Conservation (phyloP, 176 grass and related monocot genomes). For the Oryza australiensis region DNA sequence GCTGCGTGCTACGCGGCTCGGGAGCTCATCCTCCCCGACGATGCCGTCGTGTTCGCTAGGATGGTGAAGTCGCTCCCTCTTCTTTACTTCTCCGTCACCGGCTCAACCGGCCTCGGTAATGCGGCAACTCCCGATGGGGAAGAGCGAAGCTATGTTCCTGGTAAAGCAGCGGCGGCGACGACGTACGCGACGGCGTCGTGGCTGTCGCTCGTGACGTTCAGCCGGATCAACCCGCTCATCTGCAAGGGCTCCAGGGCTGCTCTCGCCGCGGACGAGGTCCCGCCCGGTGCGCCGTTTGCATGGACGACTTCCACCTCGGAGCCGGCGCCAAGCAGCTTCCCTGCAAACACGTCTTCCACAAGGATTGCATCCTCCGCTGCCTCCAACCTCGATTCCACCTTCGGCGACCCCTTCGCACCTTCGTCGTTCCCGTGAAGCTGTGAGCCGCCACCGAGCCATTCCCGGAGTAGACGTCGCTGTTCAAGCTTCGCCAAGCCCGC, state of each 20-base stretch:
- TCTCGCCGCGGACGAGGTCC: conserved; percentile 41
- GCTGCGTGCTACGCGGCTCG: conserved; percentile 23
- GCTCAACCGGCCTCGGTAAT: conserved; percentile 10
- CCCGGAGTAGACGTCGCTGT: no score
- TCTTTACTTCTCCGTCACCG: conserved; percentile 22
- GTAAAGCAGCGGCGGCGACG: neutral
- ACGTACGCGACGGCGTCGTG: conserved; percentile 53
- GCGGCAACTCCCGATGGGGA: neutral
- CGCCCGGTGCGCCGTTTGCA: conserved; percentile 78
- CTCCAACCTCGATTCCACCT: no score
- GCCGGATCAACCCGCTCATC: conserved; percentile 65
- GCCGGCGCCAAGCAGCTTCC: conserved; percentile 73
- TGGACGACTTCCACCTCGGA: conserved; percentile 73
- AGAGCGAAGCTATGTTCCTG: neutral
- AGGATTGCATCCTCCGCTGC: conserved; percentile 91
- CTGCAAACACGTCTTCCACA: conserved; percentile 93
- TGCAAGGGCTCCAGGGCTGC: conserved; percentile 39
- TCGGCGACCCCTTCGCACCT: no score
- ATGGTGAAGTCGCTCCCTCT: conserved; percentile 41
- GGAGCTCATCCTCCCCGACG: conserved; percentile 28
- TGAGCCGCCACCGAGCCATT: no score
- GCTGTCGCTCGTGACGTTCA: conserved; percentile 48
- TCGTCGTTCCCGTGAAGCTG: no score
- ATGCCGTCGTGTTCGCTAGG: conserved; percentile 42
- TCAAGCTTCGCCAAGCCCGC: no score